Evolutionary conservation across 2,329 filamentous ascomycete genomes (phyloP), one percentile per base, ranked within the genome.

Genomic region (Colletotrichum ledebouriae): DNA sequence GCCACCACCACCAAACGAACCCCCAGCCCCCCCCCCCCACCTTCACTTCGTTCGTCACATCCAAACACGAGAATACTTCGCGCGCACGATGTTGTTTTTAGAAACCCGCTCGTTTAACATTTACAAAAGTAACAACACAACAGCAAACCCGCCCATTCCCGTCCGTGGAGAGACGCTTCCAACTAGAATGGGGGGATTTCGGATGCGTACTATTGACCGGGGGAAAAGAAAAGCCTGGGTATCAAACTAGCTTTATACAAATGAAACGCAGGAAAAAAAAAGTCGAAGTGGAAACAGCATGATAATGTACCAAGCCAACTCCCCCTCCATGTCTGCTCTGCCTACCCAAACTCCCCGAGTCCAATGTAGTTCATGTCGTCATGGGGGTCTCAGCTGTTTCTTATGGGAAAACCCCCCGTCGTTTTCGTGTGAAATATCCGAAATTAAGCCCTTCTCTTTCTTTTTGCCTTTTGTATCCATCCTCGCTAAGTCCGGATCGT

Each of bases 401-500:
- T 50, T 17, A 15, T 33, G 29, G n/a, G 5, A 17, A 53, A 13
- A 25, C 25, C 13, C 41, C n/a, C 10, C 29, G n/a, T 12, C 6
- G 6, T 34, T 9, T 1, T 56, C 13, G 12, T 56, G 22, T 29
- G 6, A 29, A n/a, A 47, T 59, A 49, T 29, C 61, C 33, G 10
- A 53, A 25, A 29, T 59, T 57, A 41, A 33, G 7, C 52, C 52
- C 52, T 37, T 33, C 25, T 17, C 34, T 29, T 33, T 53, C 56
- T 79, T 63, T 52, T 53, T 20, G 5, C 17, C 29, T 37, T 10
- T 17, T 5, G 11, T 53, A 6, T 20, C 49, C 49, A 15, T 17
- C 34, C n/a, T 34, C 20, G 33, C 52, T 39, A 77, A 25, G 77
- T 74, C 62, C 74, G 73, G 58, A 81, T 63, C 22, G 78, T 80